Base-by-base conservation (phyloP, 1,284 basidiomycete species). In the Tremellales sp. region DNA sequence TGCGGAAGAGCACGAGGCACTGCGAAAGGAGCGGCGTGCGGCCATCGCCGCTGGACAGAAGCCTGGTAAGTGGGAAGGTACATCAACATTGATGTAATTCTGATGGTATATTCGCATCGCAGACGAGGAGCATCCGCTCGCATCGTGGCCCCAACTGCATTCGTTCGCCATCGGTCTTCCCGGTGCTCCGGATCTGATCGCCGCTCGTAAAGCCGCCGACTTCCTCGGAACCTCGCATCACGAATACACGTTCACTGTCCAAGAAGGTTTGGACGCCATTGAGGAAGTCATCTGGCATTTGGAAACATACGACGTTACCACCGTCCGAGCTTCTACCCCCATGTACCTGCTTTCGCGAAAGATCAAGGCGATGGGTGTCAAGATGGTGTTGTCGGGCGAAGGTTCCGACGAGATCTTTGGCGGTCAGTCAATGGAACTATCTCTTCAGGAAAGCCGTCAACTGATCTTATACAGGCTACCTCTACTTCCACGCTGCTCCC, bases 321-420 rank as follows among this genome's bases (percentile, higher is more conserved):
- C 95, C 14, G 91, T 97, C 44, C 86, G 95, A 48, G 95, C 95
- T 4, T 93, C 88, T 61, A 97, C 94, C 5, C 94, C 95, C 14
- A 75, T 75, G 73, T 74, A 74, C 65, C 82, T 99, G 28, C 82
- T 98, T 50, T 91, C 87, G 70, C 82, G 95, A 48, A 98, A 98
- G 78, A 95, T 98, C 79, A 99, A 98, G 77, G 94, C 95, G 3
- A 98, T 93, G 87, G 95, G 95, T 56, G 95, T 99, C 56, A 99
- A 99, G 78, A 99, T 99, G 95, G 95, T 99, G 3, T 79, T 99
- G 32, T 91, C 87, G 54, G 95, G 95, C 28, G 95, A 99, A 74
- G 95, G 95, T 26, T 92, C 88, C 50, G 95, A 99, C 65, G 95
- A 99, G 75, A 92, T 98, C 57, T 83, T 97, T 46, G 95, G 95